These are phyloP conservation scores for Pseudopithomyces chartarum DNA, from an alignment of 2,329 filamentous ascomycete species.

Conservation along the genomic window DNA sequence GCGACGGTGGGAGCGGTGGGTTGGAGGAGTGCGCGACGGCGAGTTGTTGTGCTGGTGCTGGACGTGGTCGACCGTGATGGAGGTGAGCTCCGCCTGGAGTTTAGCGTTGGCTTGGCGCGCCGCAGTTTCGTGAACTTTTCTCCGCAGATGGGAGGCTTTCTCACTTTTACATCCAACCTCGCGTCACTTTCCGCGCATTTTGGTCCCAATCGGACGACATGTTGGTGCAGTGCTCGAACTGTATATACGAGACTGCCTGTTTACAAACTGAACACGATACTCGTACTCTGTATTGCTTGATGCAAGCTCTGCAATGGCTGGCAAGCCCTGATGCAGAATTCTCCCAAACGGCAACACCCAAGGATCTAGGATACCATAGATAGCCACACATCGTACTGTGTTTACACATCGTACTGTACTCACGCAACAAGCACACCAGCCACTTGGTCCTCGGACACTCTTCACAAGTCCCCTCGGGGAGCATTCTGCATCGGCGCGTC, in stretches of 20 bases:
- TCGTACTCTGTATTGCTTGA: no score
- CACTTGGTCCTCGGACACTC: conserved; percentile 51
- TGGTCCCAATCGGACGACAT: no score
- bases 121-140: conserved; percentile 22
- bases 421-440: conserved; percentile 48
- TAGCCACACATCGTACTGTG: neutral
- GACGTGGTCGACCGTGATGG: conserved; percentile 10
- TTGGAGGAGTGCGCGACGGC: neutral
- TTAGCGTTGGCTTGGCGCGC: conserved; percentile 8
- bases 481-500: conserved; percentile 52
- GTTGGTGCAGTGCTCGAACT: no score
- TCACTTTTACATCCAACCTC: neutral
- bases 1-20: neutral
- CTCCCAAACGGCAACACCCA: no score
- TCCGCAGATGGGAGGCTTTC: neutral
- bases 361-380: no score
- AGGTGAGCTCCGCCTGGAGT: conserved; percentile 12
- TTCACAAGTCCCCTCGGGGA: conserved; percentile 53
- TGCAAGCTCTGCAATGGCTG: no score
- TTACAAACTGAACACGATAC: no score
- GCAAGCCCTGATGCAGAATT: no score
- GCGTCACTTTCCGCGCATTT: no score
- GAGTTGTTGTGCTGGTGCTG: neutral
- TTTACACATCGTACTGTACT: no score
- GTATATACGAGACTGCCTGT: no score